Conservation (phyloP, 2,329 filamentous ascomycete genomes). For the Endothia cerciana region DNA sequence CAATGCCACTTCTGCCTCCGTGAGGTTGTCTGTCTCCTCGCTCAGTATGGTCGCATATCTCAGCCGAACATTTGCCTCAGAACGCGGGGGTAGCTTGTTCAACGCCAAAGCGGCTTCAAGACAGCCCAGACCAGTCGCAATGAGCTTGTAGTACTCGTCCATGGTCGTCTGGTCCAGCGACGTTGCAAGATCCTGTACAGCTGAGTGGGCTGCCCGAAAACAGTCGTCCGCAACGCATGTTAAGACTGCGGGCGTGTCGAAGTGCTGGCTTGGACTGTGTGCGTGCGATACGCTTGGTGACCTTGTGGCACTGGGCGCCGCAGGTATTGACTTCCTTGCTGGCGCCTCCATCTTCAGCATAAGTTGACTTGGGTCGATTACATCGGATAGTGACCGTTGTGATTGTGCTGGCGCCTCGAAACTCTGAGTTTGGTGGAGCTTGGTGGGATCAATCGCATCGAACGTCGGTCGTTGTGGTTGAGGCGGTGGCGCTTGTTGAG, state of each 20-base stretch:
- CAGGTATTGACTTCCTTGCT: constrained; percentile 31
- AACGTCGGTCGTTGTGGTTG: constrained; percentile 12
- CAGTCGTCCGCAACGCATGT: constrained; percentile 78
- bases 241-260: constrained; percentile 62
- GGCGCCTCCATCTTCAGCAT: constrained; percentile 26
- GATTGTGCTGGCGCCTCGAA: not conserved
- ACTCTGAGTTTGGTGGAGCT: constrained; percentile 13
- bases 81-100: constrained; percentile 61
- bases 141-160: constrained; percentile 71
- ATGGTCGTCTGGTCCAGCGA: constrained; percentile 56
- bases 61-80: constrained; percentile 71
- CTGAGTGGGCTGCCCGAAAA: constrained; percentile 65
- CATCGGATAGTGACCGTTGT: constrained; percentile 18
- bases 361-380: constrained; percentile 28
- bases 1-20: constrained; percentile 72
- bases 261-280: constrained; percentile 41
- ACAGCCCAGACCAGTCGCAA: constrained; percentile 74
- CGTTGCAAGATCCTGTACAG: constrained; percentile 53
- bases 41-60: constrained; percentile 73
- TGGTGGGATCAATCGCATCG: constrained; percentile 18
- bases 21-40: constrained; percentile 76
- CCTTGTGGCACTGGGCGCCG: constrained; percentile 37
- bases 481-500: constrained; percentile 9
- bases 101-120: constrained; percentile 71
- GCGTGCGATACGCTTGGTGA: constrained; percentile 24